phyloP scores from a whole-genome alignment of 768 basidiomycete genomes.

The Suillus bovinus region DNA sequence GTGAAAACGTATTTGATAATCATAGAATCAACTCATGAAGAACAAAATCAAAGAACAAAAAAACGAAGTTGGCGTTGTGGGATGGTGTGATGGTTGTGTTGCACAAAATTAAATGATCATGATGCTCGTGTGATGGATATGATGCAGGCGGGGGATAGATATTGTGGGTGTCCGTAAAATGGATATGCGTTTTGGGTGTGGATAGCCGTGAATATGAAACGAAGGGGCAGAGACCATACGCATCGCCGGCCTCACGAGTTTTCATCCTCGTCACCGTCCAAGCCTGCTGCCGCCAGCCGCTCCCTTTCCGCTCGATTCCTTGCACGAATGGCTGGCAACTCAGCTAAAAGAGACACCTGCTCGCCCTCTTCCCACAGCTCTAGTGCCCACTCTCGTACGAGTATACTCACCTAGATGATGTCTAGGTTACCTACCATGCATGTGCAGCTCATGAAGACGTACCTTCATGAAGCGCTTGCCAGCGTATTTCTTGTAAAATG shows the following conservation, averaged over 20 bases:
- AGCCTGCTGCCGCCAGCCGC: conserved; percentile 21
- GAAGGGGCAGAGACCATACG: conserved; percentile 6
- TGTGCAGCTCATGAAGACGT: conserved; percentile 14
- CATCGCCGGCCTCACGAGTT: neutral
- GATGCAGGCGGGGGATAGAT: conserved; percentile 9
- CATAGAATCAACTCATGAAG: conserved; percentile 13
- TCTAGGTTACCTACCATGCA: conserved; percentile 6
- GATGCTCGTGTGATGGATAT: conserved; percentile 12
- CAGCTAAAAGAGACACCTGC: conserved; percentile 56
- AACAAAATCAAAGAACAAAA: conserved; percentile 9
- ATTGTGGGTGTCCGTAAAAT: conserved; percentile 14
- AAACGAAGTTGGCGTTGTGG: conserved; percentile 3
- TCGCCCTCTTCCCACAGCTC: conserved; percentile 68
- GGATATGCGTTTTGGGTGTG: conserved; percentile 10
- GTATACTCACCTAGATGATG: conserved; percentile 66
- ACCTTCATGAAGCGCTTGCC: conserved; percentile 85
- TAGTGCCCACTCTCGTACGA: conserved; percentile 84
- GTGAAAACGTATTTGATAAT: conserved; percentile 14
- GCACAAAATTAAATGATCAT: conserved; percentile 14
- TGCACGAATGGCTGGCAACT: conserved; percentile 60
- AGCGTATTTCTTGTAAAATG: conserved; percentile 88
- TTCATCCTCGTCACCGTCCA: conserved; percentile 12
- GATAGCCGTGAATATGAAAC: neutral
- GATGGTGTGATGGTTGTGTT: conserved; percentile 6
- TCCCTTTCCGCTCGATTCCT: conserved; percentile 44